Conservation (phyloP, 495 filamentous ascomycete species). For the Aspergillus nidulans region DNA sequence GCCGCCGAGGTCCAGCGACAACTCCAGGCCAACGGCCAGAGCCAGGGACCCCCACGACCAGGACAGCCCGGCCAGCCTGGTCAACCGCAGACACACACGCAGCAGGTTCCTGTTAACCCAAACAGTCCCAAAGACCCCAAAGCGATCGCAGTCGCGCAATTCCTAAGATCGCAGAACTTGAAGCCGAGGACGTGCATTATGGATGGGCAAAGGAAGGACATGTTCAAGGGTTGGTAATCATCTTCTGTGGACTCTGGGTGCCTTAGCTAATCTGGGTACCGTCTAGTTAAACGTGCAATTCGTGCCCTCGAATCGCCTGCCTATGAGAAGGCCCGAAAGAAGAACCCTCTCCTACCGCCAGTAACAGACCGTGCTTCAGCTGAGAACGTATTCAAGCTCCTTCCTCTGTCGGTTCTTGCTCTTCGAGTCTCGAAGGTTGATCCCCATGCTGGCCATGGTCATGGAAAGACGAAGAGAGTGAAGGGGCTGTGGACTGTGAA, state of each 20-base stretch:
- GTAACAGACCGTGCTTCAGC: slow-evolving; percentile 81
- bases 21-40: slow-evolving; percentile 28
- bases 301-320: slow-evolving; percentile 85
- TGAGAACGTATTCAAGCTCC: slow-evolving; percentile 90
- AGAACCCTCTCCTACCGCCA: slow-evolving; percentile 84
- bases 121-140: slow-evolving; percentile 77
- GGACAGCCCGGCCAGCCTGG: slow-evolving; percentile 37
- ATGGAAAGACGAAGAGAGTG: slow-evolving; percentile 77
- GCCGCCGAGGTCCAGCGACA: slow-evolving; percentile 45
- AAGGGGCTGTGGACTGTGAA: slow-evolving; percentile 97
- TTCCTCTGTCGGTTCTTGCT: slow-evolving; percentile 92
- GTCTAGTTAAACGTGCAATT: slow-evolving; percentile 89
- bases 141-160: slow-evolving; percentile 85
- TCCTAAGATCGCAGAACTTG: slow-evolving; percentile 75
- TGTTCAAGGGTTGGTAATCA: slow-evolving; percentile 74
- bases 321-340: slow-evolving; percentile 76
- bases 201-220: slow-evolving; percentile 94
- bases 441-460: slow-evolving; percentile 64
- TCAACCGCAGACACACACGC: slow-evolving; percentile 37
- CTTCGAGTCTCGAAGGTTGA: slow-evolving; percentile 86
- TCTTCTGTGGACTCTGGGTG: background rate
- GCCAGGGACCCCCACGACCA: slow-evolving; percentile 28
- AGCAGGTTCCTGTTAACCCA: slow-evolving; percentile 55
- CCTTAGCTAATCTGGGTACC: background rate
- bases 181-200: slow-evolving; percentile 91